phyloP scores from a whole-genome alignment of 2,329 filamentous ascomycete genomes.

The Thyridium curvatum region DNA sequence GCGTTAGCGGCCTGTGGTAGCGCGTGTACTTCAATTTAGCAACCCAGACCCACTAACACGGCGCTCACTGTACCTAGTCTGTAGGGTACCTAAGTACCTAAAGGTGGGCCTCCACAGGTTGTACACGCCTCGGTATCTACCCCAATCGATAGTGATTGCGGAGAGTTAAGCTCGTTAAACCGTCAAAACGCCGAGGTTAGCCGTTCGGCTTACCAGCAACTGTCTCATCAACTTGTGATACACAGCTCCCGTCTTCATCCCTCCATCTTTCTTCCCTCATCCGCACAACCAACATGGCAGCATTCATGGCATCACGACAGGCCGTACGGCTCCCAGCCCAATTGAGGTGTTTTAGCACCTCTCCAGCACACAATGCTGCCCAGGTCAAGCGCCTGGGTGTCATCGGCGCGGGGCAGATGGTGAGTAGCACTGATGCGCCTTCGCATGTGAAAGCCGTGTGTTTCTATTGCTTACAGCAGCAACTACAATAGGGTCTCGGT shows the following conservation, averaged over 20 bases:
- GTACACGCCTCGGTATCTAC: too few relatives aligned
- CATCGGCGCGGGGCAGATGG: conserved; percentile 94
- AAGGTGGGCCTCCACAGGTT: too few relatives aligned
- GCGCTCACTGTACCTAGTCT: neutral
- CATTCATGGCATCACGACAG: conserved; percentile 10
- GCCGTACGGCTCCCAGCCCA: conserved; percentile 27
- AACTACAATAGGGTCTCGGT: conserved; percentile 80
- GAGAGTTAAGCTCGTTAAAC: conserved; percentile 1
- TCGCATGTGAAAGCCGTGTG: conserved; percentile 30
- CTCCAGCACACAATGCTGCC: conserved; percentile 50
- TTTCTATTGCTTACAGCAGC: conserved; percentile 12
- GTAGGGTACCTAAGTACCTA: too few relatives aligned
- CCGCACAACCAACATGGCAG: conserved; percentile 7
- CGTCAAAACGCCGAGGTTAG: conserved; percentile 36
- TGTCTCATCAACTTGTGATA: conserved; percentile 1
- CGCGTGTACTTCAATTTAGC: too few relatives aligned
- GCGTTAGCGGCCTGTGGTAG: conserved; percentile 1
- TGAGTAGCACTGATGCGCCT: conserved; percentile 35
- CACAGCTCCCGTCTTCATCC: too few relatives aligned
- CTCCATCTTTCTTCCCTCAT: too few relatives aligned
- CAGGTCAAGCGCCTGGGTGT: conserved; percentile 87
- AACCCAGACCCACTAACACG: neutral
- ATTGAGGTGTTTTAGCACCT: conserved; percentile 63
- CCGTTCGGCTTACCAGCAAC: conserved; percentile 17
- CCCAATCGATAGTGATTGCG: too few relatives aligned